A percentile compares a stretch with the other conserved stretches of the same genome.
These are phyloP conservation scores for Penicillium desertorum DNA, from an alignment of 495 filamentous ascomycete genomes.

Conservation along the genomic window DNA sequence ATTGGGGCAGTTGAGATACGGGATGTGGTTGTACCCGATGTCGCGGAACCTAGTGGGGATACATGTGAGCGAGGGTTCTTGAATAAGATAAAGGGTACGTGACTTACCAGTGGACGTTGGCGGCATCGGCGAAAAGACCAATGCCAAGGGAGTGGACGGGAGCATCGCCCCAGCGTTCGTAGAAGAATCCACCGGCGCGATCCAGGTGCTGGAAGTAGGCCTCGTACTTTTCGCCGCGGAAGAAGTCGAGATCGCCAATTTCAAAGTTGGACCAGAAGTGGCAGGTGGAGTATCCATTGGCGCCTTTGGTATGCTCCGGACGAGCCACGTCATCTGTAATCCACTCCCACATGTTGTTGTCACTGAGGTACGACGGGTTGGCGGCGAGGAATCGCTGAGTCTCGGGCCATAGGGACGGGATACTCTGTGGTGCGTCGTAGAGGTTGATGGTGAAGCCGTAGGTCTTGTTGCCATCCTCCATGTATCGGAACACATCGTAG, in stretches of 20 bases:
- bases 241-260: slow-evolving; percentile 93
- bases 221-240: slow-evolving; percentile 86
- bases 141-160: slow-evolving; percentile 96
- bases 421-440: slow-evolving; percentile 83
- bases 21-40: slow-evolving; percentile 98
- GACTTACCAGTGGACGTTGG: slow-evolving; percentile 91
- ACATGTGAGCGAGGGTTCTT: slow-evolving; percentile 16
- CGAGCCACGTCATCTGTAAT: slow-evolving; percentile 73
- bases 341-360: slow-evolving; percentile 87
- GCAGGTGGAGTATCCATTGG: slow-evolving; percentile 96
- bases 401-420: slow-evolving; percentile 92
- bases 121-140: slow-evolving; percentile 86
- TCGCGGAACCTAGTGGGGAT: slow-evolving; percentile 81
- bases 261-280: slow-evolving; percentile 99
- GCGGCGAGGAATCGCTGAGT: slow-evolving; percentile 83
- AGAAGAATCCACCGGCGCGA: slow-evolving; percentile 94
- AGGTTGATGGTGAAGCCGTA: slow-evolving; percentile 99
- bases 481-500: slow-evolving; percentile 98
- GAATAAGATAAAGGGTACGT: background rate
- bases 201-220: slow-evolving; percentile 97
- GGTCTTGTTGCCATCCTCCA: slow-evolving; percentile 96
- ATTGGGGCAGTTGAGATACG: slow-evolving; percentile 98
- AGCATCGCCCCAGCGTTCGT: slow-evolving; percentile 98
- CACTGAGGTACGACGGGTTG: slow-evolving; percentile 76
- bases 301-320: slow-evolving; percentile 74